Evolutionary conservation across 2,329 filamentous ascomycete genomes (phyloP), one percentile per base, ranked within the genome.

Genomic region (Malbranchea zuffiana): DNA sequence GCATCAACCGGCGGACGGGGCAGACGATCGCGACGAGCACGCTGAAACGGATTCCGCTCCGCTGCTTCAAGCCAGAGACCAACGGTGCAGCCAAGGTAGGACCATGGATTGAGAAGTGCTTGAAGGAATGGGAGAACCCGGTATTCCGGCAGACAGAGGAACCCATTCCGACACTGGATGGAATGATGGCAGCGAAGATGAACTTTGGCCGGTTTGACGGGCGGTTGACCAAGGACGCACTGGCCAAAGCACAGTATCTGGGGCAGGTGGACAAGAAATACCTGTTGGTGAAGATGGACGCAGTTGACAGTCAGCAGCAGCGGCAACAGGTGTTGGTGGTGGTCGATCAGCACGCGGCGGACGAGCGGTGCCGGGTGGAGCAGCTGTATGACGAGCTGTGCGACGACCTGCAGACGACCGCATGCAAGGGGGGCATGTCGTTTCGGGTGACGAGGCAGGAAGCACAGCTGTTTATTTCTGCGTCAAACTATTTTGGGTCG

Each of bases 341-440:
- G 25, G 70, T 95, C 4, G 90, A 98, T 51, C 90, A 98, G 52
- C 90, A 98, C 54, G 90, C 90, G 1, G 90, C 87, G 3, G 88
- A 95, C 54, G 90, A 98, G 62, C 73, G 90, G 30, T 77, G 82
- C 44, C 77, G 78, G 1, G 72, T 96, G 1, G 90, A 98, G 53
- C 54, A 58, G 0, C 66, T 98, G 1, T 75, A 92, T 54, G 44
- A 52, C 16, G 67, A 74, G 2, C 59, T 82, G 20, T 75, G 68
- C 47, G 43, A 43, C 4, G 41, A 11, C 32, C 45, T 54, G 2
- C 18, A 55, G 45, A 43, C 56, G 54, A 46, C 44, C 1, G 30
- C 52, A 0, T 57, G 74, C 3, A 50, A 54, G 2, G 72, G 67
- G 15, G 68, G 75, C 0, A 54, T 92, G 0, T 56, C 61, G 0